Percentiles rank a stretch among this genome's conserved stretches.
phyloP scores from a whole-genome alignment of 495 filamentous ascomycete genomes.

The Xylaria longipes region DNA sequence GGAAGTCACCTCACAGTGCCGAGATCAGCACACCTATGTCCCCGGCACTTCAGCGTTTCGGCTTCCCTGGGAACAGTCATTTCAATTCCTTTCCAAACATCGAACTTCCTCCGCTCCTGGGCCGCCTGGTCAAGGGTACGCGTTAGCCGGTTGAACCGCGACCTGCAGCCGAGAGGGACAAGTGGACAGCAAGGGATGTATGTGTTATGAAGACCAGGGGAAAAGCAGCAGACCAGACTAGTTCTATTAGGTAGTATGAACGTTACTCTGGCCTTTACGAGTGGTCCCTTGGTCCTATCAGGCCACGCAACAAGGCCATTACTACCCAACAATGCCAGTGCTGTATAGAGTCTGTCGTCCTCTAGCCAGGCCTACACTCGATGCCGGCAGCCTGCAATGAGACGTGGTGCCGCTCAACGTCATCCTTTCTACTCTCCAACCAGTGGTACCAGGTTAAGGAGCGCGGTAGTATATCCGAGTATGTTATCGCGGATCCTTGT shows the following conservation, averaged over 20 bases:
- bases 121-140: constrained; percentile 15
- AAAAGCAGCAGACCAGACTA: constrained; percentile 21
- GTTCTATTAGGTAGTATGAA: constrained; percentile 30
- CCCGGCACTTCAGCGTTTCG: constrained; percentile 15
- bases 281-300: constrained; percentile 25
- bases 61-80: constrained; percentile 12
- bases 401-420: constrained; percentile 23
- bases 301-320: constrained; percentile 28
- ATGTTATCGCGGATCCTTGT: constrained; percentile 9
- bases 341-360: constrained; percentile 10
- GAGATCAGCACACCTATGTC: constrained; percentile 14
- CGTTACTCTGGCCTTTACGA: constrained; percentile 25
- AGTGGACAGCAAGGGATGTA: constrained; percentile 29
- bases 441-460: constrained; percentile 3
- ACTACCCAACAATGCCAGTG: constrained; percentile 24
- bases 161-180: constrained; percentile 28
- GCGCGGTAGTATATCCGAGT: constrained; percentile 11
- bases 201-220: constrained; percentile 18
- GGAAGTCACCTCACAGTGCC: constrained; percentile 26
- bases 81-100: constrained; percentile 7
- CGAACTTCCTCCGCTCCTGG: constrained; percentile 13
- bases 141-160: constrained; percentile 26
- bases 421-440: not conserved
- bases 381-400: constrained; percentile 19
- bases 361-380: constrained; percentile 11